These are phyloP conservation scores for Cladorrhinum sp. DNA, from an alignment of 2,329 filamentous ascomycete genomes.

Conservation along the genomic window DNA sequence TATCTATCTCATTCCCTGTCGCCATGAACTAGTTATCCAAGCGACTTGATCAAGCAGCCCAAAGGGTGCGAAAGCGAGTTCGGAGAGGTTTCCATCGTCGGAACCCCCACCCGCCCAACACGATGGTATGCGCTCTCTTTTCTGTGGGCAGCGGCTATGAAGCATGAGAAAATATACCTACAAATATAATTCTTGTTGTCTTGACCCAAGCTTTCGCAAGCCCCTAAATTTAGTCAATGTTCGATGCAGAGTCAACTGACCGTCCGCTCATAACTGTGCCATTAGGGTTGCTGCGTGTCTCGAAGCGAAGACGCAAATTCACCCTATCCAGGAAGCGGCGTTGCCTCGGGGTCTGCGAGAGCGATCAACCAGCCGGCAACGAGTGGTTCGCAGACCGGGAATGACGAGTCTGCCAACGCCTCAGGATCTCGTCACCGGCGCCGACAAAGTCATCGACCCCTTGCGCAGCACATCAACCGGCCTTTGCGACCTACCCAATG, in stretches of 20 bases:
- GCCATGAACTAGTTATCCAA: conserved; percentile 29
- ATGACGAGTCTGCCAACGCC: conserved; percentile 27
- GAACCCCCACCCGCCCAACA: conserved; percentile 2
- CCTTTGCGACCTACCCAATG: conserved; percentile 65
- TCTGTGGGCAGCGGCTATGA: not conserved
- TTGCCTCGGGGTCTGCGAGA: conserved; percentile 49
- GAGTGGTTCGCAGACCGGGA: conserved; percentile 28
- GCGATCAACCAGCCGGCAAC: conserved; percentile 48
- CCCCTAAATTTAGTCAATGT: not conserved
- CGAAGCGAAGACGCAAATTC: conserved; percentile 50
- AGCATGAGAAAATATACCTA: not conserved
- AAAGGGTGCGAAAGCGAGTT: conserved; percentile 20
- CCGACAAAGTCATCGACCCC: conserved; percentile 39
- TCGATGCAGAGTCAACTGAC: not conserved
- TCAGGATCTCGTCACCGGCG: conserved; percentile 21
- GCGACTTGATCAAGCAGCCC: conserved; percentile 25
- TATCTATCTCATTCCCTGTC: conserved; percentile 8
- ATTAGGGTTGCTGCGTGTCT: conserved; percentile 59
- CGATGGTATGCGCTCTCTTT: conserved; percentile 23
- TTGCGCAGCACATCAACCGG: conserved; percentile 66
- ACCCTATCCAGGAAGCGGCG: conserved; percentile 49
- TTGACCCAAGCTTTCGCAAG: too few relatives aligned
- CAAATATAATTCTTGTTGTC: not conserved
- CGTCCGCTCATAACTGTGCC: not conserved
- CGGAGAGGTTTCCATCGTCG: not conserved